These are phyloP conservation scores for Baeospora myosura DNA, from an alignment of 1,284 basidiomycete genomes.

Conservation along the genomic window DNA sequence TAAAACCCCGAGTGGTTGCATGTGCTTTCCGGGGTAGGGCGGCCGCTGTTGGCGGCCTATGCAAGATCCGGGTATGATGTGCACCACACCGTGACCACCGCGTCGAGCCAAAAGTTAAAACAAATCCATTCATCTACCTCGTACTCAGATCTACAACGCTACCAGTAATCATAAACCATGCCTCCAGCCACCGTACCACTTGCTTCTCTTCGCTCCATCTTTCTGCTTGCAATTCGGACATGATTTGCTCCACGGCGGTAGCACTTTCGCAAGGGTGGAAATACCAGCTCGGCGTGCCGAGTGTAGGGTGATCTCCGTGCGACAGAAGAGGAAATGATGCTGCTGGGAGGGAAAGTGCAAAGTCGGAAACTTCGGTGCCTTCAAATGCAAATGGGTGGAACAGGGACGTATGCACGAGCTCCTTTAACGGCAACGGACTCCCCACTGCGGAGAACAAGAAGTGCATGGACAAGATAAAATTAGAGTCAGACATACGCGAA, in stretches of 20 bases:
- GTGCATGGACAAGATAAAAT: no score
- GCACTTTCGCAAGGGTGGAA: slow-evolving; percentile 77
- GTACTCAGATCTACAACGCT: slow-evolving; percentile 45
- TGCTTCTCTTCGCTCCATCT: slow-evolving; percentile 23
- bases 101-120: no score
- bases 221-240: slow-evolving; percentile 35
- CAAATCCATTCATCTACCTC: no score
- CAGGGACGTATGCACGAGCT: slow-evolving; percentile 49
- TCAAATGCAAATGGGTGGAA: slow-evolving; percentile 45
- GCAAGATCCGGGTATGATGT: no score
- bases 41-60: no score
- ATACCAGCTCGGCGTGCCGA: slow-evolving; percentile 71
- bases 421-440: slow-evolving; percentile 45
- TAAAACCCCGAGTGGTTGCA: no score
- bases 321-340: slow-evolving; percentile 68
- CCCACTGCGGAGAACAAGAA: slow-evolving; percentile 47
- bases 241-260: slow-evolving; percentile 55
- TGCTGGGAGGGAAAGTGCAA: slow-evolving; percentile 41
- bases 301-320: slow-evolving; percentile 75
- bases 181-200: slow-evolving; percentile 49
- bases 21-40: no score
- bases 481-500: slow-evolving; percentile 49
- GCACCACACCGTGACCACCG: no score
- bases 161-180: slow-evolving; percentile 69
- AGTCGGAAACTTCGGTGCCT: slow-evolving; percentile 38